phyloP scores from a whole-genome alignment of 495 filamentous ascomycete species.

The Aspergillus indologenus region DNA sequence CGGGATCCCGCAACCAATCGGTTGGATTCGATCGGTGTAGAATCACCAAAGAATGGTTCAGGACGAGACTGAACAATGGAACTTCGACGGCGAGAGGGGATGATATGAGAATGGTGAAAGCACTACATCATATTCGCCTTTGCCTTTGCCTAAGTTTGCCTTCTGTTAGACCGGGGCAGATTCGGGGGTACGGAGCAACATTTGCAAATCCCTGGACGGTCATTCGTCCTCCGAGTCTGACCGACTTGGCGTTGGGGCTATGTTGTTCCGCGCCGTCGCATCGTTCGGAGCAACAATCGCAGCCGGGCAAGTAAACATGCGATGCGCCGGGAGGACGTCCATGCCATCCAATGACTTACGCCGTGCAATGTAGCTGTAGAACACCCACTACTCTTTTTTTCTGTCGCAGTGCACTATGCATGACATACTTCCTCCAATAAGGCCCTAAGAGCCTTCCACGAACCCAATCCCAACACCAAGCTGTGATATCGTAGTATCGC shows the following conservation, averaged over 20 bases:
- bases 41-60: not conserved
- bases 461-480: no score
- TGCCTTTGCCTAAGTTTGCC: no score
- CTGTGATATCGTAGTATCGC: no score
- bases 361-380: not conserved
- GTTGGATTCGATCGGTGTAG: not conserved
- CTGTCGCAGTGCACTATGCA: no score
- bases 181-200: not conserved
- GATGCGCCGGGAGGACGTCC: not conserved
- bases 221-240: slow-evolving; percentile 16
- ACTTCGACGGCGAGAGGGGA: slow-evolving; percentile 3
- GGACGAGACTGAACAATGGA: not conserved
- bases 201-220: slow-evolving; percentile 13
- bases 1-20: slow-evolving; percentile 2
- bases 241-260: slow-evolving; percentile 1
- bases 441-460: no score
- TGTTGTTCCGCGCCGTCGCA: slow-evolving; percentile 15
- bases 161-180: not conserved
- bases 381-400: no score
- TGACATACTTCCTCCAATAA: no score
- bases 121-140: slow-evolving; percentile 3
- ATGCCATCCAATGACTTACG: no score
- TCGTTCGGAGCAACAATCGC: no score
- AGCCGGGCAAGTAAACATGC: no score
- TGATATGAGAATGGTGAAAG: slow-evolving; percentile 1